Conservation (phyloP, 1,139 yeast species). For the Nadsonia commutata region DNA sequence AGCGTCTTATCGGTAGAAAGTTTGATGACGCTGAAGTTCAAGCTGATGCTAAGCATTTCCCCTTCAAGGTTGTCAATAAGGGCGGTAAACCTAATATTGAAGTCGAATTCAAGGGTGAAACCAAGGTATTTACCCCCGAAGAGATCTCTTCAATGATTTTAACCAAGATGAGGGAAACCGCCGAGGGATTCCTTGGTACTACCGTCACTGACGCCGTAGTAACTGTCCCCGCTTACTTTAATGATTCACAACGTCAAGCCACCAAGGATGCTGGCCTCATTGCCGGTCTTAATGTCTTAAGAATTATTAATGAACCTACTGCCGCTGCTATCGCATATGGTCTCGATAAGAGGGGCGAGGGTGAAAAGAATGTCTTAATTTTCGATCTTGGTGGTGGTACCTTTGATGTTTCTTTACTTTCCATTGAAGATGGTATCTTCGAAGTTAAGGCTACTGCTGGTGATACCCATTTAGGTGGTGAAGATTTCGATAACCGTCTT, state of each 20-base stretch:
- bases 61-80: slow-evolving; percentile 80
- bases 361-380: slow-evolving; percentile 52
- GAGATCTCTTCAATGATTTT: slow-evolving; percentile 91
- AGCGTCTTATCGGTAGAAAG: slow-evolving; percentile 93
- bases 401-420: slow-evolving; percentile 91
- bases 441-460: slow-evolving; percentile 99
- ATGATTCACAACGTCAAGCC: slow-evolving; percentile 94
- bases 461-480: slow-evolving; percentile 99
- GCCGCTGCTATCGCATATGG: slow-evolving; percentile 98
- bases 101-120: slow-evolving; percentile 89
- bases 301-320: slow-evolving; percentile 92
- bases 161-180: slow-evolving; percentile 91
- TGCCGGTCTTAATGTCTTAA: slow-evolving; percentile 86
- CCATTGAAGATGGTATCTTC: slow-evolving; percentile 98
- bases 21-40: slow-evolving; percentile 79
- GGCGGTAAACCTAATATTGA: slow-evolving; percentile 79
- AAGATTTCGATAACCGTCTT: slow-evolving; percentile 95
- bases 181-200: slow-evolving; percentile 81
- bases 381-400: slow-evolving; percentile 26
- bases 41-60: slow-evolving; percentile 90
- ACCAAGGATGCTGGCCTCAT: slow-evolving; percentile 96
- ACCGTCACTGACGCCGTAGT: slow-evolving; percentile 80
- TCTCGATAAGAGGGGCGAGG: slow-evolving; percentile 80
- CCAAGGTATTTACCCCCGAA: slow-evolving; percentile 88
- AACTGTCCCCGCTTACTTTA: slow-evolving; percentile 92